These are phyloP conservation scores for Fistulifera pelliculosa DNA, from an alignment of 108 stramenopile genomes.

Conservation along the genomic window DNA sequence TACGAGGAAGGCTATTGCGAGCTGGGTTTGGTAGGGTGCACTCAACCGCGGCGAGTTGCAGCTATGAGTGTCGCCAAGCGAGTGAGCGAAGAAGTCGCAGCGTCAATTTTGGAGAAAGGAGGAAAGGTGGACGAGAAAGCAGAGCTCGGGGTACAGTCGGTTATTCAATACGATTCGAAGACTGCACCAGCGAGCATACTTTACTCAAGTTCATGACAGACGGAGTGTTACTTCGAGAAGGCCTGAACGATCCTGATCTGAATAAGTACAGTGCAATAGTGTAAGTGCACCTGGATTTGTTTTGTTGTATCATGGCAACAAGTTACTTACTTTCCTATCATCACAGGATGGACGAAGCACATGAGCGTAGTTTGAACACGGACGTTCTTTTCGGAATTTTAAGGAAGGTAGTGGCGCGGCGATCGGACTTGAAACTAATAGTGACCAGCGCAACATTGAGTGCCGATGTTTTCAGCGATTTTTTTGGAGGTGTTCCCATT, in stretches of 20 bases:
- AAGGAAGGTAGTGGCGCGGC: slow-evolving; percentile 82
- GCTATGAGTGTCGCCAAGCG: slow-evolving; percentile 99
- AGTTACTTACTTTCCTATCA: neutral
- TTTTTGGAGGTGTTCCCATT: slow-evolving; percentile 95
- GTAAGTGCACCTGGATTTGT: neutral
- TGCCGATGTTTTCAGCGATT: slow-evolving; percentile 89
- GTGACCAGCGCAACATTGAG: slow-evolving; percentile 97
- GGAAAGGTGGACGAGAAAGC: slow-evolving; percentile 53
- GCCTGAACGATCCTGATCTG: slow-evolving; percentile 89
- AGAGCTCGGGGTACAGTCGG: slow-evolving; percentile 92
- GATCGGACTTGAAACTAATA: slow-evolving; percentile 94
- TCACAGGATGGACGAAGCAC: slow-evolving; percentile 98
- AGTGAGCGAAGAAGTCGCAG: slow-evolving; percentile 93
- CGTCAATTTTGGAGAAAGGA: slow-evolving; percentile 43
- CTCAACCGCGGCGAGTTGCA: slow-evolving; percentile 93
- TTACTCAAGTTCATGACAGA: slow-evolving; percentile 96
- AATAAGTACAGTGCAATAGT: slow-evolving; percentile 80
- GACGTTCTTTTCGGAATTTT: slow-evolving; percentile 98
- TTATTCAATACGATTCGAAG: slow-evolving; percentile 99
- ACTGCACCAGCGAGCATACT: slow-evolving; percentile 81
- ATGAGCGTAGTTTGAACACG: slow-evolving; percentile 92
- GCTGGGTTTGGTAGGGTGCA: slow-evolving; percentile 95
- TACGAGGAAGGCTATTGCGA: slow-evolving; percentile 92
- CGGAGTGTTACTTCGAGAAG: slow-evolving; percentile 94
- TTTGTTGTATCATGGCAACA: neutral